Conservation (phyloP, 352 stramenopile genomes). For the Phytophthora hybrid region DNA sequence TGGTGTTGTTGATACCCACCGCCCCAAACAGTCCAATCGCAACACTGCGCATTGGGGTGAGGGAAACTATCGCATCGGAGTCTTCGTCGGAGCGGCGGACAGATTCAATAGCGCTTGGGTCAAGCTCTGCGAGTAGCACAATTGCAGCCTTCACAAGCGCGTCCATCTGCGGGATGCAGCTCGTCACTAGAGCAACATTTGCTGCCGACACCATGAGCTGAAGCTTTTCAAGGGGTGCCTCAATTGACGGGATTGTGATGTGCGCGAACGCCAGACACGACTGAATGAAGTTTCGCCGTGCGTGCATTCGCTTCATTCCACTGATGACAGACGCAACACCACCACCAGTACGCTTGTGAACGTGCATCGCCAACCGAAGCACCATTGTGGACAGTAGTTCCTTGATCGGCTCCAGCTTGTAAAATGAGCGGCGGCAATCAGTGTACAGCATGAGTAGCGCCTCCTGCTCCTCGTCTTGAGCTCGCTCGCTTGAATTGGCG, state of each 20-base stretch:
- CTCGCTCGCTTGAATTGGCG: slow-evolving; percentile 19
- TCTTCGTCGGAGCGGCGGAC: slow-evolving; percentile 1
- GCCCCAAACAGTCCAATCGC: slow-evolving; percentile 20
- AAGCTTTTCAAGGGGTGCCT: slow-evolving; percentile 53
- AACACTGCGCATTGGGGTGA: slow-evolving; percentile 2
- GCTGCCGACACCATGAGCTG: slow-evolving; percentile 72
- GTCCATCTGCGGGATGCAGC: slow-evolving; percentile 89
- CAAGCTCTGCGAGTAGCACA: slow-evolving; percentile 76
- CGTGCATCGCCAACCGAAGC: slow-evolving; percentile 68
- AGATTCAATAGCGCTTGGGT: slow-evolving; percentile 29
- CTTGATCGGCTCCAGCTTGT: slow-evolving; percentile 87
- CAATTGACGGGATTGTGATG: slow-evolving; percentile 91
- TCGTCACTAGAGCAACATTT: slow-evolving; percentile 74
- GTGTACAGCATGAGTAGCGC: slow-evolving; percentile 89
- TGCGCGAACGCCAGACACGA: slow-evolving; percentile 91
- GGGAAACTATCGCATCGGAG: background rate
- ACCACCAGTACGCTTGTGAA: slow-evolving; percentile 45
- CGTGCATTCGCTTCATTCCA: slow-evolving; percentile 41
- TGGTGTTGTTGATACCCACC: slow-evolving; percentile 12
- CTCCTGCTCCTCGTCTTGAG: slow-evolving; percentile 77
- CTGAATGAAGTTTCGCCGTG: slow-evolving; percentile 81
- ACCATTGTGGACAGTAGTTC: slow-evolving; percentile 63
- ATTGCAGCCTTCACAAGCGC: slow-evolving; percentile 85
- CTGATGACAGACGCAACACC: slow-evolving; percentile 6
- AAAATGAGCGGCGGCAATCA: slow-evolving; percentile 87